Percentiles rank a stretch among this genome's conserved stretches.
phyloP scores from a whole-genome alignment of 73 alveolate species.

The Diophrys appendiculata region DNA sequence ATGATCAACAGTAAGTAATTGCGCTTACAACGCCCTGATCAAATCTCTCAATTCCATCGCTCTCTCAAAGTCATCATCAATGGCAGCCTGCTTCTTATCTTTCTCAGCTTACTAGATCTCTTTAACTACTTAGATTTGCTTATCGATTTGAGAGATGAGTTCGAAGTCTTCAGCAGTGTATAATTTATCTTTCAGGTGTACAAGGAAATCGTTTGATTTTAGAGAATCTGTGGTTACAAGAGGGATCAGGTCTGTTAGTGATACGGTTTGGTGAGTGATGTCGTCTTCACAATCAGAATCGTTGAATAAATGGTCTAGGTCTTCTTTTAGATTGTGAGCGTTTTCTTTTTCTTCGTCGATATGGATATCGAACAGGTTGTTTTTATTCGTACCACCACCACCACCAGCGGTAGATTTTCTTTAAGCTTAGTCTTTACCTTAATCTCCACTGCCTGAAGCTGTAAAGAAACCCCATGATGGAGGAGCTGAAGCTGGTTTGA shows the following conservation, averaged over 20 bases:
- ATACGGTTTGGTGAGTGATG: not conserved
- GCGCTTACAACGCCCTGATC: not conserved
- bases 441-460: not conserved
- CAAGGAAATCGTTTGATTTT: not conserved
- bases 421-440: not conserved
- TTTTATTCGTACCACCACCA: too few relatives aligned
- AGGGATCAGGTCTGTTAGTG: not conserved
- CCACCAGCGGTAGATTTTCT: not conserved
- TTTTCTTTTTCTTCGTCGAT: not conserved
- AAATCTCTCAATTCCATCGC: not conserved
- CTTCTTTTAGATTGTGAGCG: not conserved
- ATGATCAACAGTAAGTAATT: not conserved
- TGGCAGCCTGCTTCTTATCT: not conserved
- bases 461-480: not conserved
- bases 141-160: not conserved
- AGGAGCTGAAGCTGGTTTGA: not conserved
- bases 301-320: not conserved
- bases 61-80: not conserved
- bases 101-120: not conserved
- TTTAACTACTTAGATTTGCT: not conserved
- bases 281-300: not conserved
- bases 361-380: not conserved
- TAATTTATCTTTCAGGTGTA: not conserved
- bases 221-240: not conserved
- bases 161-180: not conserved